These are phyloP conservation scores for Melocanna baccifera DNA, from an alignment of 176 grass and related monocot species.

Conservation along the genomic window DNA sequence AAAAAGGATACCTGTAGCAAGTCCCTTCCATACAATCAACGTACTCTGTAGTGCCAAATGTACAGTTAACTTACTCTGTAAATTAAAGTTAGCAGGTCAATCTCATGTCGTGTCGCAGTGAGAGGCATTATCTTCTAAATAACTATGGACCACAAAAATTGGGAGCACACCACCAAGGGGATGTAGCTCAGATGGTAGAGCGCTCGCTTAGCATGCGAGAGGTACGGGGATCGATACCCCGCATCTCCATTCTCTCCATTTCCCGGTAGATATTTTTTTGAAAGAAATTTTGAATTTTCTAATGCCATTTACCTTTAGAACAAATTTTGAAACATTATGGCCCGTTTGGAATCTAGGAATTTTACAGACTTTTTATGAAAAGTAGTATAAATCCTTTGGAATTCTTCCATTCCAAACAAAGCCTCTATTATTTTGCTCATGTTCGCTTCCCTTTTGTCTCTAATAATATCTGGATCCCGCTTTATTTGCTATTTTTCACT, in stretches of 20 bases:
- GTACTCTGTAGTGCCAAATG: background rate
- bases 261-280: no score
- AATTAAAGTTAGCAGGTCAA: background rate
- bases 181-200: slow-evolving; percentile 99
- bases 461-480: background rate
- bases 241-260: slow-evolving; percentile 90
- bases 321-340: background rate
- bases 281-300: background rate
- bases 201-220: slow-evolving; percentile 99
- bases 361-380: no score
- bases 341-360: no score
- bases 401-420: no score
- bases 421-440: background rate
- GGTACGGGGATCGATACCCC: slow-evolving; percentile 94
- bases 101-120: no score
- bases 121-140: accelerated
- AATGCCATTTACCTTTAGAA: background rate
- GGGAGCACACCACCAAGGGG: background rate
- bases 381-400: no score
- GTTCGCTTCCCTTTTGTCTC: background rate
- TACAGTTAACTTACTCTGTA: background rate
- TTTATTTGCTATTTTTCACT: background rate
- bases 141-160: background rate
- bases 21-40: background rate
- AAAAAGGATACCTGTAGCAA: background rate